Percentiles rank a stretch among this genome's conserved stretches.
Conservation (phyloP, 306 rosid genomes). For the Inga oerstediana region DNA sequence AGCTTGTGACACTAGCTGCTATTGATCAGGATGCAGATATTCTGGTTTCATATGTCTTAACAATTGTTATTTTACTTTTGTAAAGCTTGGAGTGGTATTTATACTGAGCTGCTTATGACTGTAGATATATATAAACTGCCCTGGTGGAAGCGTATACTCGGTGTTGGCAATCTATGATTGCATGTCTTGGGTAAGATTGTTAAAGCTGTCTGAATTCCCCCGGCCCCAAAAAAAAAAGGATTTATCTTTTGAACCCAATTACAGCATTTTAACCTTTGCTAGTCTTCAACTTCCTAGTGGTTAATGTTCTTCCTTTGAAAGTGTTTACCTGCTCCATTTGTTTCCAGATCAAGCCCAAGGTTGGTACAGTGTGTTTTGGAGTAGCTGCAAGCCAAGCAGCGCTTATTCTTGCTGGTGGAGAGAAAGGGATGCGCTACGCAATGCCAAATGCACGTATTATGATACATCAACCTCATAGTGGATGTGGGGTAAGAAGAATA, state of each 20-base stretch:
- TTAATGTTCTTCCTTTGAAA: conserved; percentile 21
- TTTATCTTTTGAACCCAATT: background rate
- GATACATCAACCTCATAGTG: conserved; percentile 98
- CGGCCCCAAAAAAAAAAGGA: too few relatives aligned
- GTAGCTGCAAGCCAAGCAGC: conserved; percentile 99
- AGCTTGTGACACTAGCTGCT: conserved; percentile 92
- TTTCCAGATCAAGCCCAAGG: conserved; percentile 95
- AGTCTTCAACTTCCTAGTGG: conserved; percentile 19
- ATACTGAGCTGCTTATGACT: conserved; percentile 34
- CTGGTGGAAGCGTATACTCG: conserved; percentile 94
- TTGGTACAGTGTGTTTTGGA: conserved; percentile 91
- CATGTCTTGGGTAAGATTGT: conserved; percentile 96
- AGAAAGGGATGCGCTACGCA: conserved; percentile 95
- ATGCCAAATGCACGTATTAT: conserved; percentile 98
- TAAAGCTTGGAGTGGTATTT: conserved; percentile 6
- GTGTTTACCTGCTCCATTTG: conserved; percentile 29
- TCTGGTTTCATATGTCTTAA: conserved; percentile 57
- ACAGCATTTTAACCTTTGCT: conserved; percentile 11
- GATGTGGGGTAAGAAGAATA: conserved; percentile 74
- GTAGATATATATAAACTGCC: conserved; percentile 91
- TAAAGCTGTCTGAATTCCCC: background rate
- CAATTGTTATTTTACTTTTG: conserved; percentile 7
- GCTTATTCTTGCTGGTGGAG: conserved; percentile 98
- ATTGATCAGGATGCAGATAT: conserved; percentile 80
- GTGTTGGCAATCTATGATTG: conserved; percentile 96